Evolutionary conservation across 768 basidiomycete species (phyloP).

Genomic region (Fistulinella prunicolor): DNA sequence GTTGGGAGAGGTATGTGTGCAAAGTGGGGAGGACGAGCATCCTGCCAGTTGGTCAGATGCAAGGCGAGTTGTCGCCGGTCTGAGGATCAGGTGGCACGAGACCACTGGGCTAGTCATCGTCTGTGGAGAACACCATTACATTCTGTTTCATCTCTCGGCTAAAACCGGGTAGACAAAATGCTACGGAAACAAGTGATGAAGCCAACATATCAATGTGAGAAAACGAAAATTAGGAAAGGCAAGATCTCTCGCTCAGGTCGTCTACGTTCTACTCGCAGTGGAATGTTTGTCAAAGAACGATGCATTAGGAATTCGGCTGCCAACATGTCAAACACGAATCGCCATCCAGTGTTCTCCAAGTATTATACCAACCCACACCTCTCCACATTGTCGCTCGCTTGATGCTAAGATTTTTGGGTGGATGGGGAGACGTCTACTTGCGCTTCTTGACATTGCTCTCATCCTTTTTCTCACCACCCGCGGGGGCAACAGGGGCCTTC

Average conservation of each 20-base stretch:
- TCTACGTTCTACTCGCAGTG: constrained; percentile 8
- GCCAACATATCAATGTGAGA: constrained; percentile 2
- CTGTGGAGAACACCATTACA: constrained; percentile 30
- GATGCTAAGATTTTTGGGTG: constrained; percentile 9
- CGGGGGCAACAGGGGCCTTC: constrained; percentile 63
- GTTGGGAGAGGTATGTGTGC: constrained; percentile 60
- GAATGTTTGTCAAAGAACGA: constrained; percentile 11
- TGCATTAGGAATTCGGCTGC: not conserved
- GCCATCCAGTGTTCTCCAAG: constrained; percentile 12
- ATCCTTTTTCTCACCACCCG: constrained; percentile 72
- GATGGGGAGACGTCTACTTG: constrained; percentile 39
- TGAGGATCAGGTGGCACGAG: too few relatives aligned
- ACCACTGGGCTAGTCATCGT: too few relatives aligned
- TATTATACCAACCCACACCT: constrained; percentile 4
- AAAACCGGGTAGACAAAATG: constrained; percentile 2
- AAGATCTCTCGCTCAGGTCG: not conserved
- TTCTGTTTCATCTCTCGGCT: constrained; percentile 13
- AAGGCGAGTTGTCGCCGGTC: not conserved
- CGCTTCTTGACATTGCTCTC: constrained; percentile 74
- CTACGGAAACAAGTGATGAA: constrained; percentile 22
- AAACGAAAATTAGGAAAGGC: constrained; percentile 7
- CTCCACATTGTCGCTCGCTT: not conserved
- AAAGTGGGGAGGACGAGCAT: constrained; percentile 74
- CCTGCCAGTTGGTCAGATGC: not conserved
- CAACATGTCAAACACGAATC: not conserved